Base-by-base conservation (phyloP, 164 flowering plant species). In the Buxus sempervirens region DNA sequence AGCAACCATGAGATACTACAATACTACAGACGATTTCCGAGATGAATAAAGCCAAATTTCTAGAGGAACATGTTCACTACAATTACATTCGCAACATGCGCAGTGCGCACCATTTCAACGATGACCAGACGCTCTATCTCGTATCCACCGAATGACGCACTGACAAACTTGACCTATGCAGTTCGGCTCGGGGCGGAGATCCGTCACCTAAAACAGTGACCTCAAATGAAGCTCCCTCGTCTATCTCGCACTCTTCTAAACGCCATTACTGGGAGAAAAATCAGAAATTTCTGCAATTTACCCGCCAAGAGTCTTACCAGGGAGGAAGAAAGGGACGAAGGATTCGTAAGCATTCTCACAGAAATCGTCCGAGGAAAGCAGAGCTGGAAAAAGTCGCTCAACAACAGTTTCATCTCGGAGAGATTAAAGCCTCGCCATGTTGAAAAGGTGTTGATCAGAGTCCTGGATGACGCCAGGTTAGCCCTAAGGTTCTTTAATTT, bases 401-500 rank as follows among this genome's bases (percentile, higher is more conserved):
- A 62, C 74, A 68, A 76, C 70, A 22, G 74, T 19, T 80, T 65
- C 72, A 68, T 90, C 55, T 70, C 85, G 0, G 69, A 51, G 48
- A 72, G 66, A 1, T 51, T 90, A 45, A 78, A 69, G 70, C 85
- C 87, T 53, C 77, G 24, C 65, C 96, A 90, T 68, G 84, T 93
- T 22, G 97, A 91, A 58, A 73, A 57, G 61, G 70, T 91, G 21
- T 60, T 93, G 64, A 64, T 85, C 63, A 78, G 75, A 66, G 84
- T 85, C 69, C 71, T 82, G 0, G 83, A 85, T 21, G 83, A 90
- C 51, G 70, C 92, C 36, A 83, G 85, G 81, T 82, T 91, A 71
- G 90, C 95, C 36, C 75, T 91, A 18, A 76, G 97, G 53, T 90
- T 94, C 81, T 94, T 94, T 79, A 94, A 91, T 71, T 91, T 85